Conservation (phyloP, 2,329 filamentous ascomycete species). For the Neocucurbitaria cava region DNA sequence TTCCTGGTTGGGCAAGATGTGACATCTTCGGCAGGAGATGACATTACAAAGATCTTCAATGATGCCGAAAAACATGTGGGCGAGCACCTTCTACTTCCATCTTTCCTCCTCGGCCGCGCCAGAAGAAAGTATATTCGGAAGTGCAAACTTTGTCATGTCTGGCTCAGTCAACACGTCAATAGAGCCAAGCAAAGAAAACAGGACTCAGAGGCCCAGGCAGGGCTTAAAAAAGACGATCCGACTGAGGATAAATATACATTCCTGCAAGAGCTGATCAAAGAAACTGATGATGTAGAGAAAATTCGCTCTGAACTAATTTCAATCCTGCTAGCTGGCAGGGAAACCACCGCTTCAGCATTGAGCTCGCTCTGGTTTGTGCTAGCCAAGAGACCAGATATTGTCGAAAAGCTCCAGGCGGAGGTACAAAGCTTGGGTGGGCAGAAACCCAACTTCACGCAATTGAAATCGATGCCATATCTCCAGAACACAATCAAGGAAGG, state of each 20-base stretch:
- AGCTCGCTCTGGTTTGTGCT: constrained; percentile 1
- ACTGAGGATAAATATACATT: neutral
- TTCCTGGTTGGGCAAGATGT: neutral
- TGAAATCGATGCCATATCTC: neutral
- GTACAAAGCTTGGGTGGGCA: neutral
- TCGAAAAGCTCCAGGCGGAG: neutral
- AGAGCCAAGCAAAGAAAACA: too few species aligned
- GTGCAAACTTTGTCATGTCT: neutral
- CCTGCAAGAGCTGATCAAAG: neutral
- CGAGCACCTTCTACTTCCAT: neutral
- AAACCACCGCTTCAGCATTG: constrained; percentile 57
- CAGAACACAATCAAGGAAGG: neutral
- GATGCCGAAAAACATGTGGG: neutral
- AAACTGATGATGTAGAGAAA: neutral
- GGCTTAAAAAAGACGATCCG: too few species aligned
- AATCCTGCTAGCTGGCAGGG: constrained; percentile 60
- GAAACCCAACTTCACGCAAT: neutral
- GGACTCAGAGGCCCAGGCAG: too few species aligned
- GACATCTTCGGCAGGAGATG: neutral
- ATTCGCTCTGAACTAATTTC: constrained; percentile 32
- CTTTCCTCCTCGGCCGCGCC: neutral
- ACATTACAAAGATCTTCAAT: neutral
- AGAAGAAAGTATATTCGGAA: neutral
- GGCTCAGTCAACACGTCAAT: neutral
- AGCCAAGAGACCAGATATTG: neutral